Evolutionary conservation across 1,139 yeast species (phyloP).

Genomic region (Nakaseomyces delphensis): DNA sequence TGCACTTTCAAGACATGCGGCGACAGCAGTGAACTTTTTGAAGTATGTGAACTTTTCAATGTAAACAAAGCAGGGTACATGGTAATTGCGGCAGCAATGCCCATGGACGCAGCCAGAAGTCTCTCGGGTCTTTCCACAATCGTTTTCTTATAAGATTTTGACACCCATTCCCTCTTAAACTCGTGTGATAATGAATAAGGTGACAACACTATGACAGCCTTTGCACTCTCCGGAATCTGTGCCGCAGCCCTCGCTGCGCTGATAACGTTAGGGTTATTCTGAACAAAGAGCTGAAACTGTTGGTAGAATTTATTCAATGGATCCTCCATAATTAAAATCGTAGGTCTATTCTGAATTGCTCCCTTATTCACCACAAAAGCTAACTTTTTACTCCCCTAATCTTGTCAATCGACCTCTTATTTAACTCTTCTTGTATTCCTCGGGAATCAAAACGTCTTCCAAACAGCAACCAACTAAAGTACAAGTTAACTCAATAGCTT

Average conservation of each 20-base stretch:
- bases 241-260: conserved; percentile 41
- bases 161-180: conserved; percentile 69
- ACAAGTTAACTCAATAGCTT: no score
- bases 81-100: conserved; percentile 68
- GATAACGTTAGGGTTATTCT: conserved; percentile 48
- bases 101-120: conserved; percentile 64
- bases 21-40: conserved; percentile 22
- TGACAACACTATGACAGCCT: conserved; percentile 47
- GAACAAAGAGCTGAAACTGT: conserved; percentile 42
- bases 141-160: conserved; percentile 56
- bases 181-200: conserved; percentile 60
- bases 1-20: conserved; percentile 68
- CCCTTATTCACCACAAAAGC: no score
- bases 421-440: no score
- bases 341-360: no score
- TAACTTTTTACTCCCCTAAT: no score
- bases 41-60: conserved; percentile 36
- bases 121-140: conserved; percentile 84
- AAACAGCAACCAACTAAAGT: no score
- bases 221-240: conserved; percentile 37
- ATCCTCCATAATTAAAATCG: no score
- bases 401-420: no score
- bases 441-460: no score
- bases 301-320: conserved; percentile 36
- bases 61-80: conserved; percentile 57